phyloP scores from a whole-genome alignment of 768 basidiomycete genomes.

The Amanita subjunquillea region DNA sequence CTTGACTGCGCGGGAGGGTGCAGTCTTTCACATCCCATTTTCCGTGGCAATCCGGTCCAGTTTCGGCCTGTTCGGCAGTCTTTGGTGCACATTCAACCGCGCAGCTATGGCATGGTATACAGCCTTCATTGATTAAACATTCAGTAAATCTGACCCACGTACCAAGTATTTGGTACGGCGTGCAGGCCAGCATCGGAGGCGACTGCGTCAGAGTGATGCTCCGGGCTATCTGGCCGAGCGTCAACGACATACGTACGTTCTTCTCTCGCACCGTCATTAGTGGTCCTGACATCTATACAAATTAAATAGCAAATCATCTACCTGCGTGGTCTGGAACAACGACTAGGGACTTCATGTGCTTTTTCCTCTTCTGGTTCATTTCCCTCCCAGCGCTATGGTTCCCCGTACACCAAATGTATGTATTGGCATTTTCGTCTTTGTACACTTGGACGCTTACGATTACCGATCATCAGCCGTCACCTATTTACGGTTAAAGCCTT shows the following conservation, averaged over 20 bases:
- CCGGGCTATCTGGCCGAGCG: slow-evolving; percentile 65
- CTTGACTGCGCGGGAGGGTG: slow-evolving; percentile 69
- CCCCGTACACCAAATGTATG: slow-evolving; percentile 71
- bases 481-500: slow-evolving; percentile 74
- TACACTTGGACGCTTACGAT: neutral
- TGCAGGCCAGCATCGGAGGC: slow-evolving; percentile 81
- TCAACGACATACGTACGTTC: slow-evolving; percentile 50
- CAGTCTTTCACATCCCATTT: slow-evolving; percentile 67
- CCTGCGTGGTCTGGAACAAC: slow-evolving; percentile 64
- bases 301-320: slow-evolving; percentile 48
- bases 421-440: neutral
- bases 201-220: slow-evolving; percentile 67
- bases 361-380: slow-evolving; percentile 82
- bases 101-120: slow-evolving; percentile 64
- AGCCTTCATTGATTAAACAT: neutral
- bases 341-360: slow-evolving; percentile 67
- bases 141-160: neutral
- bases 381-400: slow-evolving; percentile 79
- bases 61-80: slow-evolving; percentile 68
- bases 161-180: slow-evolving; percentile 63
- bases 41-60: slow-evolving; percentile 65
- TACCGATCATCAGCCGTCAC: slow-evolving; percentile 38
- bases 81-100: slow-evolving; percentile 74
- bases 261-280: neutral
- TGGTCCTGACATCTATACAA: neutral